These are phyloP conservation scores for Solanum paucissectum DNA, from an alignment of 257 asterid species.

Conservation along the genomic window DNA sequence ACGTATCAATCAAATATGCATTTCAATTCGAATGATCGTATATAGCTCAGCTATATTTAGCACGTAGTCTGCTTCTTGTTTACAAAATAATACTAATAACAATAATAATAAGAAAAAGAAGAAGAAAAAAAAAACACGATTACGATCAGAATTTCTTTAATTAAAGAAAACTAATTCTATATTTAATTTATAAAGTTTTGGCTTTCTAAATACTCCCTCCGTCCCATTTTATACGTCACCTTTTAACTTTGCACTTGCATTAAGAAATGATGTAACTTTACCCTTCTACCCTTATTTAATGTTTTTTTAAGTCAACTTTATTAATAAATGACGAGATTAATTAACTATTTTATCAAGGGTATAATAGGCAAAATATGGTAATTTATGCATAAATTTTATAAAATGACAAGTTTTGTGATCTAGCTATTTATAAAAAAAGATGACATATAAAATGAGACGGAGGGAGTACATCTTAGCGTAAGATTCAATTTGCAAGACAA, in stretches of 20 bases:
- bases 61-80: neutral
- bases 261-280: too few relatives aligned
- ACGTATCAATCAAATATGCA: neutral
- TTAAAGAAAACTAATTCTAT: neutral
- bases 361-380: too few relatives aligned
- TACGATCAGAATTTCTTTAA: neutral
- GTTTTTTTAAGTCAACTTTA: too few relatives aligned
- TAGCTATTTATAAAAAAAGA: fast-evolving
- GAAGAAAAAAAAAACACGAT: neutral
- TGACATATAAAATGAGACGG: too few relatives aligned
- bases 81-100: too few relatives aligned
- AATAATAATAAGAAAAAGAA: neutral
- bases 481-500: neutral
- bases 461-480: neutral
- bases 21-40: neutral
- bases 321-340: too few relatives aligned
- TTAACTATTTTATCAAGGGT: too few relatives aligned
- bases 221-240: too few relatives aligned
- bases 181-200: neutral
- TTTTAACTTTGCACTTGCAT: too few relatives aligned
- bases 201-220: neutral
- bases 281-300: too few relatives aligned
- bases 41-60: neutral
- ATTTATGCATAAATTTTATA: too few relatives aligned
- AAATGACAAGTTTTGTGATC: too few relatives aligned